Conservation (phyloP, 108 stramenopile genomes). For the Skeletonema costatum region DNA sequence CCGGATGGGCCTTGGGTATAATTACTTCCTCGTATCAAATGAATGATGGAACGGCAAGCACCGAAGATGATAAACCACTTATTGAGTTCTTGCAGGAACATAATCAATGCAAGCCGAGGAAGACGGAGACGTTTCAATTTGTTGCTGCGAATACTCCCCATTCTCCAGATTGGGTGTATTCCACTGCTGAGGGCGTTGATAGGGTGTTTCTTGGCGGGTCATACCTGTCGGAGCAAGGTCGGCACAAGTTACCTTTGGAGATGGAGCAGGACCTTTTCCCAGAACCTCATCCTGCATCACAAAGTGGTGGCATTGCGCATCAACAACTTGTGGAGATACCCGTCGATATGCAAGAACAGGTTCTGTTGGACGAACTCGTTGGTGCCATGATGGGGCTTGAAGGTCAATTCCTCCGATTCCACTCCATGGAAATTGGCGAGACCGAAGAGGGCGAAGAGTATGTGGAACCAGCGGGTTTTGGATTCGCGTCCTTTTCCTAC, state of each 20-base stretch:
- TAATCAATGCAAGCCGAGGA: constrained; percentile 51
- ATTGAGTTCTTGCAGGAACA: constrained; percentile 61
- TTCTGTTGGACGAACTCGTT: constrained; percentile 78
- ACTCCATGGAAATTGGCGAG: constrained; percentile 16
- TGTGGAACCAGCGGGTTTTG: constrained; percentile 11
- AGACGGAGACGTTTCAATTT: constrained; percentile 66
- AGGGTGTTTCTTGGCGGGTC: constrained; percentile 51
- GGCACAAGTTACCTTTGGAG: constrained; percentile 20
- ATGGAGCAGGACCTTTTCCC: constrained; percentile 1
- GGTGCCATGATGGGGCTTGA: constrained; percentile 86
- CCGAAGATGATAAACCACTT: constrained; percentile 38
- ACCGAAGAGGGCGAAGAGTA: constrained; percentile 10
- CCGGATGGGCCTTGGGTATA: constrained; percentile 34
- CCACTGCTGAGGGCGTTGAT: constrained; percentile 39
- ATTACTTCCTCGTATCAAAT: constrained; percentile 47
- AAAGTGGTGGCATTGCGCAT: constrained; percentile 14
- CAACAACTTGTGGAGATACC: constrained; percentile 3
- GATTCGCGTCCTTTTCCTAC: constrained; percentile 30
- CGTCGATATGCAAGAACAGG: constrained; percentile 55
- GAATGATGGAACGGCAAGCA: constrained; percentile 36
- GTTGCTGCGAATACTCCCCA: constrained; percentile 48
- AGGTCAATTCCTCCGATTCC: constrained; percentile 53
- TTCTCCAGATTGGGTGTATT: constrained; percentile 72
- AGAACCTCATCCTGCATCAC: constrained; percentile 2
- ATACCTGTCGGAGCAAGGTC: constrained; percentile 20